Evolutionary conservation across 169 alveolate species (phyloP).

Genomic region (Plasmodium fragile): DNA sequence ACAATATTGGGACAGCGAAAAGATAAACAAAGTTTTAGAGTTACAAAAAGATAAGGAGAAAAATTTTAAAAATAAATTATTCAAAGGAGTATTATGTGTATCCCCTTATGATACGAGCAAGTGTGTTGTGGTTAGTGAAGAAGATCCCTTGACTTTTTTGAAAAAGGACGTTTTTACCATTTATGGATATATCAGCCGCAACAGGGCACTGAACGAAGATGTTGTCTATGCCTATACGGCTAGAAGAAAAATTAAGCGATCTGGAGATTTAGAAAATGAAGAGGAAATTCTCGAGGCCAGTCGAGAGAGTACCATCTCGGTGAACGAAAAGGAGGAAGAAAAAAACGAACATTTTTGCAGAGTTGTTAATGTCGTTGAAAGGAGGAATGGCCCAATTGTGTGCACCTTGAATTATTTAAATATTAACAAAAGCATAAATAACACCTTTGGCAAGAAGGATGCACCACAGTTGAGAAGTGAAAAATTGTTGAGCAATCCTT

Average conservation of each 20-base stretch:
- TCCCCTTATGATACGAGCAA: conserved; percentile 72
- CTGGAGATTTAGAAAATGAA: neutral
- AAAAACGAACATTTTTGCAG: conserved; percentile 35
- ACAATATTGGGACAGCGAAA: conserved; percentile 43
- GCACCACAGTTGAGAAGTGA: neutral
- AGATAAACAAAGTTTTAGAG: conserved; percentile 25
- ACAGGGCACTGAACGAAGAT: conserved; percentile 86
- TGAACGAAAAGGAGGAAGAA: conserved; percentile 6
- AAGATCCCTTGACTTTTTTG: neutral
- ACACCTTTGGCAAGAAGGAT: conserved; percentile 28
- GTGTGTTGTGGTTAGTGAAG: conserved; percentile 37
- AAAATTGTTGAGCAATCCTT: neutral
- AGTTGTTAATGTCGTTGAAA: conserved; percentile 51
- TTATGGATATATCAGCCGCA: conserved; percentile 85
- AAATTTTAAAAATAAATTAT: conserved; percentile 7
- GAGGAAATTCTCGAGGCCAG: neutral
- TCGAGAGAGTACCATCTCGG: neutral
- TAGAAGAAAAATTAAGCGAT: conserved; percentile 68
- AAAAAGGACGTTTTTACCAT: conserved; percentile 67
- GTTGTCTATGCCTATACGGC: conserved; percentile 80
- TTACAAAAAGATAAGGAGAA: conserved; percentile 8
- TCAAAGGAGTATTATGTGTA: conserved; percentile 54
- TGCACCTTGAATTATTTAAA: conserved; percentile 49
- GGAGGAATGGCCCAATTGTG: conserved; percentile 23
- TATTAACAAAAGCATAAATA: conserved; percentile 37